Conservation (phyloP, 2,329 filamentous ascomycete species). For the Penicillium crustosum region DNA sequence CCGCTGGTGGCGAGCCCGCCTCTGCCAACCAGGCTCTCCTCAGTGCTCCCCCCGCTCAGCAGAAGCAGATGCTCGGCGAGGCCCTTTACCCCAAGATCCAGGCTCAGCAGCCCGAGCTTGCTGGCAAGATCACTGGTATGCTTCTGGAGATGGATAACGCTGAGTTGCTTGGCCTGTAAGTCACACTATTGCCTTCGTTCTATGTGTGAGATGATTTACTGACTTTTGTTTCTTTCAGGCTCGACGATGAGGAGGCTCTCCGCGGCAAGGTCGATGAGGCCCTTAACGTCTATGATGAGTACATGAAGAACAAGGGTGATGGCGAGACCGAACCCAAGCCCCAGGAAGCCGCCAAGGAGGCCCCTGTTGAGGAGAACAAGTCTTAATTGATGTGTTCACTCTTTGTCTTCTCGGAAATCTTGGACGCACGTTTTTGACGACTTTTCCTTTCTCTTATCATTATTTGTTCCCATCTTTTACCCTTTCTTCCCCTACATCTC, state of each 20-base stretch:
- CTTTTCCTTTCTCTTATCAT: slow-evolving; percentile 30
- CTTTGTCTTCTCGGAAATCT: slow-evolving; percentile 29
- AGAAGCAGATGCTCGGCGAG: slow-evolving; percentile 99
- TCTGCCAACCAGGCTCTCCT: slow-evolving; percentile 50
- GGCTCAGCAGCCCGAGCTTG: slow-evolving; percentile 88
- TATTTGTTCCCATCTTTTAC: slow-evolving; percentile 23
- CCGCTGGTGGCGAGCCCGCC: slow-evolving; percentile 41
- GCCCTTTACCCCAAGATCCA: slow-evolving; percentile 98
- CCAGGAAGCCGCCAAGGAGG: slow-evolving; percentile 47
- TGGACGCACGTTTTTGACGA: slow-evolving; percentile 41
- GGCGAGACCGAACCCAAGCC: slow-evolving; percentile 49
- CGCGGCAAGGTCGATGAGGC: slow-evolving; percentile 97
- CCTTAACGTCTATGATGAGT: slow-evolving; percentile 95
- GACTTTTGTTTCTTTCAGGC: slow-evolving; percentile 52
- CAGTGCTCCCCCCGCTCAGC: slow-evolving; percentile 65
- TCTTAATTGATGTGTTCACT: slow-evolving; percentile 34
- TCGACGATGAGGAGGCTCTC: slow-evolving; percentile 84
- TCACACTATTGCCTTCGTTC: slow-evolving; percentile 31
- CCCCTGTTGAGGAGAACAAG: slow-evolving; percentile 42
- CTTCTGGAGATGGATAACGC: slow-evolving; percentile 98
- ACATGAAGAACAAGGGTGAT: slow-evolving; percentile 79
- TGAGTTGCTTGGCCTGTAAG: slow-evolving; percentile 94
- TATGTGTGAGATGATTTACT: slow-evolving; percentile 13
- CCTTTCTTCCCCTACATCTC: slow-evolving; percentile 24
- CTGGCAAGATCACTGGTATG: slow-evolving; percentile 99